A percentile compares a stretch with the other conserved stretches of the same genome.
phyloP scores from a whole-genome alignment of 1,139 yeast genomes.

The Meyerozyma carpophila region DNA sequence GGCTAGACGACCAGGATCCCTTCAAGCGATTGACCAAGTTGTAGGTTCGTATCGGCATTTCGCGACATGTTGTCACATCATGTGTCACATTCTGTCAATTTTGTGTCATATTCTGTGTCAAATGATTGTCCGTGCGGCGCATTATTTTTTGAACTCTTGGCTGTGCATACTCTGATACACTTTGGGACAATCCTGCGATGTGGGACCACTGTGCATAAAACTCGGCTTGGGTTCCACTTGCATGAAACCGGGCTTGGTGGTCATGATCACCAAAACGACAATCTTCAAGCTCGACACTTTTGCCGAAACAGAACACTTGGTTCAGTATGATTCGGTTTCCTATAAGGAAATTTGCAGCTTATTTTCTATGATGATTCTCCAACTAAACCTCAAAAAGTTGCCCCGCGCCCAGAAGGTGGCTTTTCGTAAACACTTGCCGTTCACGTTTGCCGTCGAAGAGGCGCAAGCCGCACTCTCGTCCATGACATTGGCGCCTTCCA shows the following conservation, averaged over 20 bases:
- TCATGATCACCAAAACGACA: neutral
- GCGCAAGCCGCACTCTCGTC: neutral
- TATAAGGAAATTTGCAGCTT: constrained; percentile 16
- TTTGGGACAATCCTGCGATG: neutral
- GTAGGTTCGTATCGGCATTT: constrained; percentile 6
- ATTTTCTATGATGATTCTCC: constrained; percentile 47
- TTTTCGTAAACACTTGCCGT: neutral
- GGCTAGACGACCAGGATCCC: constrained; percentile 25
- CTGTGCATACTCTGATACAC: neutral
- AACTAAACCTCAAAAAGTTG: constrained; percentile 32
- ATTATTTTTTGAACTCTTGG: neutral
- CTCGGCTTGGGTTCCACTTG: neutral
- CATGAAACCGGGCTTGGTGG: neutral
- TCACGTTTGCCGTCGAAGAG: constrained; percentile 4
- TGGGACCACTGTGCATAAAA: neutral
- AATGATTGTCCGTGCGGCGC: neutral
- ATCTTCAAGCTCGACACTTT: neutral
- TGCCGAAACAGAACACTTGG: neutral
- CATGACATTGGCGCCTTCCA: neutral
- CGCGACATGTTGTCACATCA: too few species aligned
- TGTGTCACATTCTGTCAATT: neutral
- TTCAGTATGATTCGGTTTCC: neutral
- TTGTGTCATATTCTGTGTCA: neutral
- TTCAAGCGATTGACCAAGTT: constrained; percentile 30
- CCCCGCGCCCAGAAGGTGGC: neutral